Evolutionary conservation across 2,329 filamentous ascomycete genomes (phyloP), one percentile per base, ranked within the genome.

Genomic region (Ceratocystis huliohia): DNA sequence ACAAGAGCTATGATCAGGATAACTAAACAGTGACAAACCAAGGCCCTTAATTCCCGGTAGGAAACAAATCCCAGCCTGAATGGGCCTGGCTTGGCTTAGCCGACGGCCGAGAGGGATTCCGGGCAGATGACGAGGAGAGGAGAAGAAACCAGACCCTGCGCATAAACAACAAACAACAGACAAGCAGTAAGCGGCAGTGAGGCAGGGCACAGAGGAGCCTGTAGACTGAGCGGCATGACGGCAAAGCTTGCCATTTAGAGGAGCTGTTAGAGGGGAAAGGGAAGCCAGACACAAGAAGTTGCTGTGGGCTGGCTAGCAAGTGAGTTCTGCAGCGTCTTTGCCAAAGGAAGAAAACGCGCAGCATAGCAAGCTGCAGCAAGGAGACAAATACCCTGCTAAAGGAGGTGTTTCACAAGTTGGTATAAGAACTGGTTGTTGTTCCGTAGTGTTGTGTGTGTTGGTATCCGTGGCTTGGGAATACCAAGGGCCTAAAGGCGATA

Each of bases 21-120:
- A 37, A 13, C 33, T 37, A 37, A 13, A 37, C 33, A 13, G 33
- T 8, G 33, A 37, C 8, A 13, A 37, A 8, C 2, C 33, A 37
- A 37, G 33, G 33, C 33, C 33, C 33, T 37, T 37, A 4, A 37
- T 37, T 37, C 33, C 10, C 33, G 7, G 33, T 1, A 37, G 22
- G n/a, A 50, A 50, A 50, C 46, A 50, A 50, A 50, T 10, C 20
- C 15, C 25, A n/a, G 46, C 6, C 0, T n/a, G 17, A n/a, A n/a
- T 22, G 22, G 10, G 46, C 46, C 46, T n/a, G 17, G 17, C 17
- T n/a, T n/a, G 46, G 22, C 17, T 22, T 50, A 50, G 46, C 46
- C 46, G 46, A 57, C 53, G 53, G 53, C 53, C 53, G 53, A 57
- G 53, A 57, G 53, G 53, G 53, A 57, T 57, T 57, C 17, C 22